Base-by-base conservation (phyloP, 2,329 filamentous ascomycete genomes). In the Alternaria sp. region DNA sequence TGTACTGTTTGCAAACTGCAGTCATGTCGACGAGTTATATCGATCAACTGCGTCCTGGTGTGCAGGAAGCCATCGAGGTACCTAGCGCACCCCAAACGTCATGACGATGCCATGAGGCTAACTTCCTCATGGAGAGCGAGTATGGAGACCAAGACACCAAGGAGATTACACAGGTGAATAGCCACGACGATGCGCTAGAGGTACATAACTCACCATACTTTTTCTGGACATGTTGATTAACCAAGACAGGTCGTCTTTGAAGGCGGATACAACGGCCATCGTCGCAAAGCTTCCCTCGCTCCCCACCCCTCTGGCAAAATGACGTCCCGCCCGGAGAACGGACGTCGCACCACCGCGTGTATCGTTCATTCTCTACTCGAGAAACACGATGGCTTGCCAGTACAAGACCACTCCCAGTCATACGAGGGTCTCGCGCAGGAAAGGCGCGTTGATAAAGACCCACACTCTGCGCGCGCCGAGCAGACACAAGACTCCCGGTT, bases 401-500 rank as follows among this genome's bases (percentile, higher is more conserved):
- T 66, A 10, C 51, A 66, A 21, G 62, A 72, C 28, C 67, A 67
- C 21, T 54, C 56, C 17, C 65, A 65, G n/a, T 74, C 70, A 4
- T 72, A 77, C 50, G 73, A 77, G 46, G 72, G 73, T 3, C 66
- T 77, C 17, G 67, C 68, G 34, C 71, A 76, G 23, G 72, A 79
- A 39, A 71, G 68, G 44, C 72, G 72, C 2, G 71, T 80, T n/a
- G 81, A 82, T 71, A 82, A 82, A 61, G 72, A 79, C 46, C 73
- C 73, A 0, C 70, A 75, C n/a, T 40, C 36, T 14, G 66, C 68
- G 7, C 60, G 72, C 17, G 71, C 72, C 13, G 73, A 80, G 1
- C 67, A 75, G 51, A 69, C 72, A 23, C 80, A 83, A 17, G 82
- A 88, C 56, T 88, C 86, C 58, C 86, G 94, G n/a, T 85, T 97